Conservation (phyloP, 1,284 basidiomycete genomes). For the Boletus coffeatus region DNA sequence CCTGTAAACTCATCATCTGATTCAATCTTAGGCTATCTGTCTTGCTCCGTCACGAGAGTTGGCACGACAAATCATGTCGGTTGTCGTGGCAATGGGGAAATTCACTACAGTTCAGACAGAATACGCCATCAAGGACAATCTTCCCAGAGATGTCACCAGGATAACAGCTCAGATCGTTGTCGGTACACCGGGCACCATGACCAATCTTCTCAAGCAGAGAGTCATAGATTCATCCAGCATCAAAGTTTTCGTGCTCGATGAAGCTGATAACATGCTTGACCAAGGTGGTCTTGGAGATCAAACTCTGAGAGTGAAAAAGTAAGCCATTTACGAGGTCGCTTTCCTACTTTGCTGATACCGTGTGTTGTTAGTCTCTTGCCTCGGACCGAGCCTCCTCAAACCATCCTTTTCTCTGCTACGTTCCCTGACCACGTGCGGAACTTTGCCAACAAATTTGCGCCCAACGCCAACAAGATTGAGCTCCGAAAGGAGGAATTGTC, state of each 20-base stretch:
- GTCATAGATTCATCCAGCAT: constrained; percentile 77
- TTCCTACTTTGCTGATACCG: constrained; percentile 7
- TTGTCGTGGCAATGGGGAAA: constrained; percentile 92
- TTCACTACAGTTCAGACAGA: constrained; percentile 91
- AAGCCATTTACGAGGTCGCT: background rate
- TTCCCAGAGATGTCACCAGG: constrained; percentile 61
- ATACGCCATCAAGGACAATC: constrained; percentile 89
- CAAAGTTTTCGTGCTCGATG: constrained; percentile 95
- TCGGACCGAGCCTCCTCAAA: constrained; percentile 58
- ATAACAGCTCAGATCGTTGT: constrained; percentile 91
- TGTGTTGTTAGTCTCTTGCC: constrained; percentile 55
- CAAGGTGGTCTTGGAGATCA: constrained; percentile 97
- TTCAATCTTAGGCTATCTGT: constrained; percentile 68
- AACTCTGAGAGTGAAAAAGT: constrained; percentile 91
- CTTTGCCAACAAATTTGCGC: constrained; percentile 91
- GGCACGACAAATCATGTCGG: constrained; percentile 96
- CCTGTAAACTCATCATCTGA: constrained; percentile 3
- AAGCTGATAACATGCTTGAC: constrained; percentile 99
- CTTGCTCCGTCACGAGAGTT: constrained; percentile 95
- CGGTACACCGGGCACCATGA: constrained; percentile 95
- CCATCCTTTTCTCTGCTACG: constrained; percentile 97
- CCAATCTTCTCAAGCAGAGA: constrained; percentile 73
- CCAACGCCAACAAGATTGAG: constrained; percentile 94
- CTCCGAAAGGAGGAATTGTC: constrained; percentile 92
- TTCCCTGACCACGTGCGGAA: constrained; percentile 91